These are phyloP conservation scores for Triangularia setosa DNA, from an alignment of 2,329 filamentous ascomycete species.

Conservation along the genomic window DNA sequence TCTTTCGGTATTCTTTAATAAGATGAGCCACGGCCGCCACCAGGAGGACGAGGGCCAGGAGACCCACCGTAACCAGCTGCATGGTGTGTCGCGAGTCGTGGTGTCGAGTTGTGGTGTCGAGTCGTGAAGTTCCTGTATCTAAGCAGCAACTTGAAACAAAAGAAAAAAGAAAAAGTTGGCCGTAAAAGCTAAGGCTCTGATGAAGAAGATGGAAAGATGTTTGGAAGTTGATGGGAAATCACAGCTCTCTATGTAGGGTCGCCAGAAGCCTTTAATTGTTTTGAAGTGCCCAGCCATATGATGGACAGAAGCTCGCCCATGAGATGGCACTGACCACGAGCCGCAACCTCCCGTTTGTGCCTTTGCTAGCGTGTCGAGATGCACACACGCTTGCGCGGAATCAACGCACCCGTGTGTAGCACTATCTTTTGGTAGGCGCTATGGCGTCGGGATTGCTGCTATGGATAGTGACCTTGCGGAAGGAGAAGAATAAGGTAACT, in stretches of 20 bases:
- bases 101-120: background rate
- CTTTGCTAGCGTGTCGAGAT: background rate
- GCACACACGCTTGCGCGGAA: background rate
- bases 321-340: background rate
- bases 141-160: background rate
- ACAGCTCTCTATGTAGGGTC: background rate
- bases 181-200: background rate
- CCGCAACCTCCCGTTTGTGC: background rate
- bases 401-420: background rate
- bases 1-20: slow-evolving; percentile 28
- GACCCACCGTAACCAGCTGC: slow-evolving; percentile 13
- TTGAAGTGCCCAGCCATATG: background rate
- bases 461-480: background rate
- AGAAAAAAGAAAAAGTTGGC: background rate
- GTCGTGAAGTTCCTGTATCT: background rate
- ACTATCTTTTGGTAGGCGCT: background rate
- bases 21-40: slow-evolving; percentile 18
- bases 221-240: background rate
- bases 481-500: background rate
- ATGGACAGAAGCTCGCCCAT: background rate
- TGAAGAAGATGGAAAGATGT: background rate
- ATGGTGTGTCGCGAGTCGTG: slow-evolving; percentile 1
- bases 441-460: background rate
- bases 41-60: slow-evolving; percentile 7
- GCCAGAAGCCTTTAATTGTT: background rate